A percentile compares a stretch with the other conserved stretches of the same genome.
phyloP scores from a whole-genome alignment of 371 early-diverging fungal species.

The Lichtheimia ramosa region DNA sequence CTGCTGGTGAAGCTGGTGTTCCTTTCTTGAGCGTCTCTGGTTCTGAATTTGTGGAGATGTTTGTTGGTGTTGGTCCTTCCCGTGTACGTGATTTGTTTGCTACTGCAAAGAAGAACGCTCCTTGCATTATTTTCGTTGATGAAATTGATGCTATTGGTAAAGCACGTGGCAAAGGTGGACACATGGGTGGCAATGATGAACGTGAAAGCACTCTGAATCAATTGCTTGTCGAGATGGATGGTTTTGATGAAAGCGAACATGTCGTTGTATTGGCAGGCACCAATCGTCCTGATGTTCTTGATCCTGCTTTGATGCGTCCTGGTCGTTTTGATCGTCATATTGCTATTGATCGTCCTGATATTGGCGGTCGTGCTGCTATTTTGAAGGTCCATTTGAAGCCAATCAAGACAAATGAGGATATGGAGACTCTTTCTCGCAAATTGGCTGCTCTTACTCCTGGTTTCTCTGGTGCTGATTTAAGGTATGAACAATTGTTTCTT shows the following conservation, averaged over 20 bases:
- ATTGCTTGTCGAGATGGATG: constrained; percentile 99
- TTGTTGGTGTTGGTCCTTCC: constrained; percentile 99
- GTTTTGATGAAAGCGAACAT: constrained; percentile 91
- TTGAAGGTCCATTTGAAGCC: constrained; percentile 95
- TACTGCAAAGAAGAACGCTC: constrained; percentile 95
- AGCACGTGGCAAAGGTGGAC: constrained; percentile 91
- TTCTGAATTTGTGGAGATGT: constrained; percentile 99
- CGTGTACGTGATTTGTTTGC: constrained; percentile 97
- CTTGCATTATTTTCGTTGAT: constrained; percentile 99
- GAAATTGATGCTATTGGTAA: constrained; percentile 99
- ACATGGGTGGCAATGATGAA: constrained; percentile 96
- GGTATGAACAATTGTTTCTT: too few relatives aligned
- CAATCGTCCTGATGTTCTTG: constrained; percentile 92
- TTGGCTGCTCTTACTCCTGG: constrained; percentile 94
- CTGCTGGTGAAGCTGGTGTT: constrained; percentile 98
- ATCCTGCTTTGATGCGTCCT: constrained; percentile 92
- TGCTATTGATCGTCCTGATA: constrained; percentile 94
- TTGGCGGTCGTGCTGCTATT: constrained; percentile 92
- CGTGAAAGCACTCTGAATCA: constrained; percentile 98
- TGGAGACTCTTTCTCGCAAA: constrained; percentile 20
- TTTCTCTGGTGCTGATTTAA: constrained; percentile 93
- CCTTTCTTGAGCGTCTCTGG: constrained; percentile 98
- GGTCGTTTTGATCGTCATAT: constrained; percentile 99
- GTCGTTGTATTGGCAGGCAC: constrained; percentile 95
- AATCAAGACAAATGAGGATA: constrained; percentile 38